Conservation (phyloP, 805 yeast species). For the Cyberlindnera mycetangii region DNA sequence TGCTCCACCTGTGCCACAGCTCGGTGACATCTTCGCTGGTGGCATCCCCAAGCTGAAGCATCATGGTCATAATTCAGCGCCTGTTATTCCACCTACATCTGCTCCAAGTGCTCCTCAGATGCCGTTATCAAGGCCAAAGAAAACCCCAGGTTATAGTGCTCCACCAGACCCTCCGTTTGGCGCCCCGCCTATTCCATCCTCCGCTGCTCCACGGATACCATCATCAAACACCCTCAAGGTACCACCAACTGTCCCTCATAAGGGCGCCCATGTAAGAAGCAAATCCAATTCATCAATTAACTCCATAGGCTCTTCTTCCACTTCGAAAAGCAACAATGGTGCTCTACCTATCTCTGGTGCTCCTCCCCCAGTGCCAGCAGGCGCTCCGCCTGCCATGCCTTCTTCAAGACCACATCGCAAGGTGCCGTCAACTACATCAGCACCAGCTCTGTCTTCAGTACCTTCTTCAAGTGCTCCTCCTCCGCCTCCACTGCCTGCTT, state of each 20-base stretch:
- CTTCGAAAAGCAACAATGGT: constrained; percentile 5
- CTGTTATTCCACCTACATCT: constrained; percentile 6
- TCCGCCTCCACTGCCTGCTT: constrained; percentile 15
- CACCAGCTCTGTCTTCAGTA: constrained; percentile 28
- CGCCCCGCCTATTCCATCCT: constrained; percentile 22
- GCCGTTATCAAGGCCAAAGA: constrained; percentile 27
- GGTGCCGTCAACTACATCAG: constrained; percentile 17
- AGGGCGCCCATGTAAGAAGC: constrained; percentile 19
- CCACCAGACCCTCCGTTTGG: constrained; percentile 21
- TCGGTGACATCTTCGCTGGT: constrained; percentile 26
- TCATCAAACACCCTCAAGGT: constrained; percentile 18
- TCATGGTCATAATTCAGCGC: constrained; percentile 10
- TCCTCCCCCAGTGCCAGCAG: constrained; percentile 28
- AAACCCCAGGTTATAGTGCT: constrained; percentile 8
- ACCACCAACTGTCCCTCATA: constrained; percentile 18
- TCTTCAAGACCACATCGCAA: constrained; percentile 24
- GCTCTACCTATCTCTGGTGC: constrained; percentile 10
- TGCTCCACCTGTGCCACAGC: constrained; percentile 21
- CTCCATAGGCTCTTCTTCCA: constrained; percentile 8
- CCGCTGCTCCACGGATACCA: constrained; percentile 26
- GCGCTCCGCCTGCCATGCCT: constrained; percentile 30
- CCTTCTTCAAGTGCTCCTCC: constrained; percentile 23
- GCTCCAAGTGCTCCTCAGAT: constrained; percentile 17
- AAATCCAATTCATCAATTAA: constrained; percentile 17
- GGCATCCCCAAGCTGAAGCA: constrained; percentile 27